A percentile compares a stretch with the other conserved stretches of the same genome.
These are phyloP conservation scores for Rhipidocladum racemiflorum DNA, from an alignment of 176 grass and related monocot genomes.

Conservation along the genomic window DNA sequence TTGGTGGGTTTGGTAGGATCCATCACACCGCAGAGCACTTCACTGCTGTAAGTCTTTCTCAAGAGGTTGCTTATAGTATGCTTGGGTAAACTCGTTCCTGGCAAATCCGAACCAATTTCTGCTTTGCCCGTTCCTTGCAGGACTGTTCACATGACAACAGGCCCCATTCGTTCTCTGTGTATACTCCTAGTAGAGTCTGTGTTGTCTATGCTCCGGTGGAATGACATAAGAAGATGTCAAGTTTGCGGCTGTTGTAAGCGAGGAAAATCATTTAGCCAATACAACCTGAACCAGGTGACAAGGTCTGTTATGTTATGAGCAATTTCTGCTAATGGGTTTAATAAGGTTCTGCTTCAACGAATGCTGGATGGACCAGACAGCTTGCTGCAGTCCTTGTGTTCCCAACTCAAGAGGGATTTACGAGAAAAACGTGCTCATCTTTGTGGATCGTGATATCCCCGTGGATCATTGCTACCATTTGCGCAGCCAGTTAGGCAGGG, in stretches of 20 bases:
- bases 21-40: conserved; percentile 80
- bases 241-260: background rate
- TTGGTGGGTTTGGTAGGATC: conserved; percentile 84
- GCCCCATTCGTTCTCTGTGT: conserved; percentile 67
- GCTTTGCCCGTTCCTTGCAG: conserved; percentile 37
- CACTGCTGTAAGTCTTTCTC: conserved; percentile 50
- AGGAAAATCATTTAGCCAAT: conserved; percentile 5
- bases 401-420: background rate
- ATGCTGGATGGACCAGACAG: background rate
- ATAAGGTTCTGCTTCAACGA: conserved; percentile 24
- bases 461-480: background rate
- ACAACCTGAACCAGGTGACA: conserved; percentile 4
- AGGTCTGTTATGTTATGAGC: background rate
- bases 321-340: background rate
- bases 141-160: conserved; percentile 75
- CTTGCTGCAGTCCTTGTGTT: background rate
- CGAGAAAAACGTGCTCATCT: conserved; percentile 1
- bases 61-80: background rate
- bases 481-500: background rate
- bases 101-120: conserved; percentile 16
- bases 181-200: conserved; percentile 78
- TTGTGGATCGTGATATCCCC: background rate
- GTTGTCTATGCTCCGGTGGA: conserved; percentile 84
- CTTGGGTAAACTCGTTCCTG: conserved; percentile 1
- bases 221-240: conserved; percentile 21